Evolutionary conservation across 1,284 basidiomycete genomes (phyloP).

Genomic region (Sanghuangporus weigelae): DNA sequence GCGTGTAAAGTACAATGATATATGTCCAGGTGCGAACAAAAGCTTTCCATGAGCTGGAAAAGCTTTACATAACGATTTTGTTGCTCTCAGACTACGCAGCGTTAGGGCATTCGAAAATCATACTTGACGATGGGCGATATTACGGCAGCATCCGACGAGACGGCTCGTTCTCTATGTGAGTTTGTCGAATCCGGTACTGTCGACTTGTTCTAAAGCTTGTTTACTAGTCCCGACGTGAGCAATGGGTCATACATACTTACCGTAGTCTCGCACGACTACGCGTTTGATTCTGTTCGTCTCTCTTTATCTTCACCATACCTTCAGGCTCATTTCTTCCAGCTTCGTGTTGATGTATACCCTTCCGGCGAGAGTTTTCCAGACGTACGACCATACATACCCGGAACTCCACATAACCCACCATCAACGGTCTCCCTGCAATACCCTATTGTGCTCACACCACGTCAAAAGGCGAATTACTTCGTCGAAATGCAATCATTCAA

Average conservation of each 20-base stretch:
- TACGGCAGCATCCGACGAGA: slow-evolving; percentile 47
- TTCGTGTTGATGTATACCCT: slow-evolving; percentile 59
- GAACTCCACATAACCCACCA: slow-evolving; percentile 62
- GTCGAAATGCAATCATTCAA: slow-evolving; percentile 69
- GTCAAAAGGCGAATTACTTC: slow-evolving; percentile 59
- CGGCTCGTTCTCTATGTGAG: slow-evolving; percentile 64
- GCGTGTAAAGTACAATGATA: slow-evolving; percentile 46
- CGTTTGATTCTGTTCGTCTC: slow-evolving; percentile 59
- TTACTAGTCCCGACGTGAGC: slow-evolving; percentile 53
- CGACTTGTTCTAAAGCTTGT: slow-evolving; percentile 12
- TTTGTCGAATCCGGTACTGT: slow-evolving; percentile 9
- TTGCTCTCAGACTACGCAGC: slow-evolving; percentile 33
- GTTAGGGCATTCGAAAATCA: slow-evolving; percentile 52
- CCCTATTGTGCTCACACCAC: slow-evolving; percentile 54
- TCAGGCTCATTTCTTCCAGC: slow-evolving; percentile 29
- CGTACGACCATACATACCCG: slow-evolving; percentile 59
- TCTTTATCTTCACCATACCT: background rate
- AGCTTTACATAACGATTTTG: slow-evolving; percentile 1
- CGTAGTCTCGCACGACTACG: slow-evolving; percentile 56
- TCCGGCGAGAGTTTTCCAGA: slow-evolving; percentile 37
- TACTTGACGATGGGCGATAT: slow-evolving; percentile 53
- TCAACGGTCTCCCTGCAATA: slow-evolving; percentile 56
- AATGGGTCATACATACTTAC: slow-evolving; percentile 64
- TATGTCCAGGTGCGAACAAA: slow-evolving; percentile 48
- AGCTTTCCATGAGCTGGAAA: background rate